Evolutionary conservation across 1,139 yeast genomes (phyloP).

Genomic region (Hansenula sp.): DNA sequence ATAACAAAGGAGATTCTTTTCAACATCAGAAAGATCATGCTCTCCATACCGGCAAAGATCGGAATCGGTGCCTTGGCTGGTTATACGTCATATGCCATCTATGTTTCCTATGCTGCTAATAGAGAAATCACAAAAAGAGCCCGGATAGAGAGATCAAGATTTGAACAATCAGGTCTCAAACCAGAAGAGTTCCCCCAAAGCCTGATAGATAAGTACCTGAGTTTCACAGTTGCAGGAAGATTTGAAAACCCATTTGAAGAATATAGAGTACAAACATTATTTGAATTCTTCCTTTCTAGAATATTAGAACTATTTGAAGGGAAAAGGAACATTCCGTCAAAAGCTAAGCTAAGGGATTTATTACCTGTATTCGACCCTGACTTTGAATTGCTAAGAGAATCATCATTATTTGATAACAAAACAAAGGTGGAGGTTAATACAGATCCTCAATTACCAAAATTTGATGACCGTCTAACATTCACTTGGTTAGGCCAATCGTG

Average conservation of each 20-base stretch:
- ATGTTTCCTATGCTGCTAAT: slow-evolving; percentile 53
- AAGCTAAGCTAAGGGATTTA: slow-evolving; percentile 42
- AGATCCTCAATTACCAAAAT: slow-evolving; percentile 26
- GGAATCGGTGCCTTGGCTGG: slow-evolving; percentile 48
- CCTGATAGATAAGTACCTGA: slow-evolving; percentile 33
- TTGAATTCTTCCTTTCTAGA: slow-evolving; percentile 76
- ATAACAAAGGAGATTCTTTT: too few species aligned
- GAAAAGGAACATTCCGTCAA: slow-evolving; percentile 55
- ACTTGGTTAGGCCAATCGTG: slow-evolving; percentile 97
- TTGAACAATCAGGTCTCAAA: slow-evolving; percentile 13
- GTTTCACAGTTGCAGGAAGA: slow-evolving; percentile 66
- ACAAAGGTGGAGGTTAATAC: slow-evolving; percentile 6
- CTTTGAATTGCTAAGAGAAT: slow-evolving; percentile 30
- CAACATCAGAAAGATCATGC: not conserved
- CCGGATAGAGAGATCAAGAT: slow-evolving; percentile 20
- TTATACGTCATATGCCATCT: slow-evolving; percentile 67
- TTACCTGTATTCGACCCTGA: slow-evolving; percentile 62
- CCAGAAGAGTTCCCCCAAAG: slow-evolving; percentile 24
- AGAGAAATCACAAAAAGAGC: slow-evolving; percentile 53
- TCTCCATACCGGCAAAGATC: slow-evolving; percentile 12
- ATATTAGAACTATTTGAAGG: slow-evolving; percentile 63
- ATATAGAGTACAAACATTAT: slow-evolving; percentile 83
- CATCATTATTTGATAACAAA: slow-evolving; percentile 7
- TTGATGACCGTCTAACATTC: slow-evolving; percentile 50
- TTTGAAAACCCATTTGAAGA: slow-evolving; percentile 92